Conservation (phyloP, 2,329 filamentous ascomycete species). For the Diaporthe vaccinii region DNA sequence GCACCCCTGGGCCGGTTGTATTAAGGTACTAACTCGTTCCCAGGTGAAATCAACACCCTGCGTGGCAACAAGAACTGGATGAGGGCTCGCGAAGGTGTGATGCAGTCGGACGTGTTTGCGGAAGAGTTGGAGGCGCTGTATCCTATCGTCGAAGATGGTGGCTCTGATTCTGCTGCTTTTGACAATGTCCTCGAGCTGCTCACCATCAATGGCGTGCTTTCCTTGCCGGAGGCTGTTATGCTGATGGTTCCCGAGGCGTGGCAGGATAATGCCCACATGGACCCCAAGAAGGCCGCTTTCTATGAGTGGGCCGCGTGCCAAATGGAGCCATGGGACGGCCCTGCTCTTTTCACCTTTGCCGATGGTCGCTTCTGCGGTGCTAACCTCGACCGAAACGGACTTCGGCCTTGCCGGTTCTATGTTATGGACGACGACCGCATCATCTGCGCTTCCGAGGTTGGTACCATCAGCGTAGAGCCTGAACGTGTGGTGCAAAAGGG, state of each 20-base stretch:
- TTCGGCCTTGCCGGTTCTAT: constrained; percentile 96
- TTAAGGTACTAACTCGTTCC: constrained; percentile 43
- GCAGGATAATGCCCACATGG: constrained; percentile 94
- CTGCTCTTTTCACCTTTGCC: constrained; percentile 95
- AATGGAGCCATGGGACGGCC: constrained; percentile 99
- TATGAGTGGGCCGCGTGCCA: constrained; percentile 99
- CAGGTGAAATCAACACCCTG: constrained; percentile 93
- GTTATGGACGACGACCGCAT: constrained; percentile 97
- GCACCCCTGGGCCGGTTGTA: constrained; percentile 23
- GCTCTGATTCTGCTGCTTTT: constrained; percentile 96
- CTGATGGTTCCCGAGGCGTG: constrained; percentile 98
- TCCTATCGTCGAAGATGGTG: constrained; percentile 95
- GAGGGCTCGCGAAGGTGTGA: constrained; percentile 94
- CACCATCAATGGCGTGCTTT: constrained; percentile 95
- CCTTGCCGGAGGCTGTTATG: constrained; percentile 96
- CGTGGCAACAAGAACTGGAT: constrained; percentile 99
- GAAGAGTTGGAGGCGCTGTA: constrained; percentile 92
- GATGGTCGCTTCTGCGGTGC: constrained; percentile 97
- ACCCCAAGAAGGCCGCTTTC: constrained; percentile 94
- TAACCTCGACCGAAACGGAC: constrained; percentile 94
- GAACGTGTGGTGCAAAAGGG: constrained; percentile 94
- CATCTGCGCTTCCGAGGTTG: constrained; percentile 96
- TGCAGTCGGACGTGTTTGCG: constrained; percentile 92
- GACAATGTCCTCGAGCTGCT: constrained; percentile 96
- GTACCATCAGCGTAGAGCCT: constrained; percentile 91